Evolutionary conservation across 139 green algal species (phyloP), one percentile per base, ranked within the genome.

Genomic region (Tetradesmus lagerheimii): DNA sequence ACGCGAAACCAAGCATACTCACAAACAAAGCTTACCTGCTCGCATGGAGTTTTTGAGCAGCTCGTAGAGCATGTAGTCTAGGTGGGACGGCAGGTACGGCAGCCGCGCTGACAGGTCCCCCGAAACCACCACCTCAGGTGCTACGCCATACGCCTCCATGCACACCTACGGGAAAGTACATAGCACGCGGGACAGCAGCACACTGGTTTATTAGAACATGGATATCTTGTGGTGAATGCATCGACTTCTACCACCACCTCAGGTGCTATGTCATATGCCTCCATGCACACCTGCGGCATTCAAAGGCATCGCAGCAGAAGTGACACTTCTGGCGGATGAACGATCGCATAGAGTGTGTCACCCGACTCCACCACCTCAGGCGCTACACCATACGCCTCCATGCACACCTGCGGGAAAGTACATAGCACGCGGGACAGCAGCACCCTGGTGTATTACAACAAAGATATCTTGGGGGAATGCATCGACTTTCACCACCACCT

Each of bases 21-120:
- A n/a, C n/a, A n/a, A n/a, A n/a, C n/a, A n/a, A n/a, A n/a, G 43
- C 8, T 85, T 18, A 84, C 78, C 78, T 77, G 83, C 89, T 14
- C 94, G 64, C 85, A 95, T 94, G 0, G 94, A 94, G 90, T 99
- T 98, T 78, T 99, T 99, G 6, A 99, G 87, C 76, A 99, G 92
- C 94, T 99, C 97, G 89, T 97, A 98, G 71, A 98, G 89, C 92
- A 98, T 98, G 94, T 99, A 99, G 90, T 99, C 97, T 15, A 99
- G 91, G 91, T 99, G 97, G 0, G 93, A 92, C 8, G 97, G 95
- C 76, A 99, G 96, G 93, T 99, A 98, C 15, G 96, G 94, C 27
- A 98, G 93, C 25, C 83, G 85, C 12, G 93, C 91, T 23, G 31
- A 18, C 29, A 89, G n/a, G 88, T 96, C 94, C 1, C 96, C 96